Percentiles rank a stretch among this genome's conserved stretches.
phyloP scores from a whole-genome alignment of 108 stramenopile genomes.

The Fistulifera solaris region DNA sequence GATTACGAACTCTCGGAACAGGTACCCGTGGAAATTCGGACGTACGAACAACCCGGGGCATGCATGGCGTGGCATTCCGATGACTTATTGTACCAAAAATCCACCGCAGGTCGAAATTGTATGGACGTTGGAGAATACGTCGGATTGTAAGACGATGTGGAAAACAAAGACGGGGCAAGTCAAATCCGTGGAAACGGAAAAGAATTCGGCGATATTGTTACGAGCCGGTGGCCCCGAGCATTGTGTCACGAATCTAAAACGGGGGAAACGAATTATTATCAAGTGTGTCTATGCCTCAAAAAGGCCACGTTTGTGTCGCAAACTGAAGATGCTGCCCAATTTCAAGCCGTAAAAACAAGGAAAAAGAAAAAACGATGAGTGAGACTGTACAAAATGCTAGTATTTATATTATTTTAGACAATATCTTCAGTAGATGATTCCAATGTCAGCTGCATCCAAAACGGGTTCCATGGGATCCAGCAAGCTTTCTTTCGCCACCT shows the following conservation, averaged over 20 bases:
- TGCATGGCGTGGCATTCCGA: constrained; percentile 72
- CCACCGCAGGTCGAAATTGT: constrained; percentile 68
- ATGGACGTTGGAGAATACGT: constrained; percentile 66
- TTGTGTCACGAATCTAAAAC: constrained; percentile 41
- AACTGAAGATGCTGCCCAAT: too few species aligned
- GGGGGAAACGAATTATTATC: constrained; percentile 35
- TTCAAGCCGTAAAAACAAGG: too few species aligned
- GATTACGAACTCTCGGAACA: constrained; percentile 15
- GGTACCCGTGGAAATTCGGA: constrained; percentile 56
- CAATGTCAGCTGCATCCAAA: too few species aligned
- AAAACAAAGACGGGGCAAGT: constrained; percentile 8
- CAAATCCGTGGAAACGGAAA: constrained; percentile 29
- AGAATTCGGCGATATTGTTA: constrained; percentile 31
- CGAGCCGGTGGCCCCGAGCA: constrained; percentile 39
- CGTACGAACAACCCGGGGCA: constrained; percentile 60
- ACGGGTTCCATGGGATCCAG: too few species aligned
- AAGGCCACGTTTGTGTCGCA: constrained; percentile 18
- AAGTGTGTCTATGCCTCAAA: constrained; percentile 37
- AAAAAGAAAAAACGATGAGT: too few species aligned
- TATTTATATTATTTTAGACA: too few species aligned
- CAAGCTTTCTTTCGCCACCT: too few species aligned
- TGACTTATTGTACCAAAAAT: constrained; percentile 41
- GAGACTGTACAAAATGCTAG: too few species aligned
- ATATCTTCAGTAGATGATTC: too few species aligned
- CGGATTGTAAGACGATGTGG: constrained; percentile 75